Evolutionary conservation across 2,329 filamentous ascomycete genomes (phyloP), one percentile per base, ranked within the genome.

Genomic region (Clonostachys byssicola): DNA sequence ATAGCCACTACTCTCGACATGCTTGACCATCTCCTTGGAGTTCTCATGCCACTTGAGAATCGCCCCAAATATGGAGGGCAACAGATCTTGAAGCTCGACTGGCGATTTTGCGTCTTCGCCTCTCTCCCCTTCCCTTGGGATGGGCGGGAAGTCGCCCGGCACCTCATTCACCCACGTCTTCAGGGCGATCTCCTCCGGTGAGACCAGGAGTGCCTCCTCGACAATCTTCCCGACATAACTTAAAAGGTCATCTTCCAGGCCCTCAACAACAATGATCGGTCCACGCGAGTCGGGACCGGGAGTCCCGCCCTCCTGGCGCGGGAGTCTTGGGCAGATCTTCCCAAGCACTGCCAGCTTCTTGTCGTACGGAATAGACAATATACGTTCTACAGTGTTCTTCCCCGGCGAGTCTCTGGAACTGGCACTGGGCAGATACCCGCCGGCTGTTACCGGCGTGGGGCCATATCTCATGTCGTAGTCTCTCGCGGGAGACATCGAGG

Each of bases 181-280:
- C 12, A 81, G 54, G 46, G 63, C 40, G 50, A 67, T 52, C 45
- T 77, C 71, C 13, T 64, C 17, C 3, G 36, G 64, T 12, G 68
- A 69, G 6, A 62, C 62, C 3, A 59, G 54, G 40, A 95, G 71
- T 55, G 84, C 85, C 34, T 75, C 73, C 47, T 86, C 77, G 17
- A 96, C 80, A 16, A 80, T 77, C 4, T 75, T 69, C 5, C 89
- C 83, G 5, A 88, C 80, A 10, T 78, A 73, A 2, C 70, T 63
- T 10, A 80, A 60, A 18, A 79, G 55, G n/a, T 59, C 57, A 7
- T 62, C 53, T 48, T 85, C 79, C 16, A 86, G 76, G 1, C 92
- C 92, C 64, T 97, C 92, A 30, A 97, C 72, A 1, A 89, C 86
- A 51, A 97, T 85, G 36, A 96, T 79, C 1, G 88, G 81, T 0